These are phyloP conservation scores for Jatropha multifida DNA, from an alignment of 441 rosid species.

Conservation along the genomic window DNA sequence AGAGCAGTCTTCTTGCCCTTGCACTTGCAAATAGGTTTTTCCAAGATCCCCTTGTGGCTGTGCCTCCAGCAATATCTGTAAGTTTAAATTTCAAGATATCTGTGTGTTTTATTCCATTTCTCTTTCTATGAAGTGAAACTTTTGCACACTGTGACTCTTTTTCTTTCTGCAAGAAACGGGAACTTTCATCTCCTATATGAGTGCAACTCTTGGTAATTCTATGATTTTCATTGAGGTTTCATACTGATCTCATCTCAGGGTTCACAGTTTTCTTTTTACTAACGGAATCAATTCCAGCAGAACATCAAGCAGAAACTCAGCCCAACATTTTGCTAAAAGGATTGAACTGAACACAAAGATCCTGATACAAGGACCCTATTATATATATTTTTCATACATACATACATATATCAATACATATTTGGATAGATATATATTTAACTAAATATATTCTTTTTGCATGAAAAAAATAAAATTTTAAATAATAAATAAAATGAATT, in stretches of 20 bases:
- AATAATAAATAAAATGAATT: too few species aligned
- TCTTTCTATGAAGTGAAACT: neutral
- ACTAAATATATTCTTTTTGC: too few species aligned
- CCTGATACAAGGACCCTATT: too few species aligned
- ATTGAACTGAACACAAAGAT: too few species aligned
- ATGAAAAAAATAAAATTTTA: too few species aligned
- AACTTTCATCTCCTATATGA: neutral
- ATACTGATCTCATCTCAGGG: neutral
- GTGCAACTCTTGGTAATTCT: neutral
- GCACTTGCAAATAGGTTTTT: slow-evolving; percentile 87
- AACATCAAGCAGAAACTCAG: neutral
- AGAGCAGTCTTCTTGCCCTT: slow-evolving; percentile 90
- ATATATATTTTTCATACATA: too few species aligned
- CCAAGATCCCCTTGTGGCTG: slow-evolving; percentile 87
- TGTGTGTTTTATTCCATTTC: neutral
- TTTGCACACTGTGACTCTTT: slow-evolving; percentile 4
- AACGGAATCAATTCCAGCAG: neutral
- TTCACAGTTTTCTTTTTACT: neutral
- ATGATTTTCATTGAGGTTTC: neutral
- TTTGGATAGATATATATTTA: too few species aligned
- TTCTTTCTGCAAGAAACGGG: neutral
- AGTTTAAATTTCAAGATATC: slow-evolving; percentile 26
- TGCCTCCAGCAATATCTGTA: slow-evolving; percentile 92
- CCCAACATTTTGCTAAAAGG: too few species aligned
- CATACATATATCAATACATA: too few species aligned